A percentile compares a stretch with the other conserved stretches of the same genome.
phyloP scores from a whole-genome alignment of 768 basidiomycete genomes.

The Ramaria sp. region DNA sequence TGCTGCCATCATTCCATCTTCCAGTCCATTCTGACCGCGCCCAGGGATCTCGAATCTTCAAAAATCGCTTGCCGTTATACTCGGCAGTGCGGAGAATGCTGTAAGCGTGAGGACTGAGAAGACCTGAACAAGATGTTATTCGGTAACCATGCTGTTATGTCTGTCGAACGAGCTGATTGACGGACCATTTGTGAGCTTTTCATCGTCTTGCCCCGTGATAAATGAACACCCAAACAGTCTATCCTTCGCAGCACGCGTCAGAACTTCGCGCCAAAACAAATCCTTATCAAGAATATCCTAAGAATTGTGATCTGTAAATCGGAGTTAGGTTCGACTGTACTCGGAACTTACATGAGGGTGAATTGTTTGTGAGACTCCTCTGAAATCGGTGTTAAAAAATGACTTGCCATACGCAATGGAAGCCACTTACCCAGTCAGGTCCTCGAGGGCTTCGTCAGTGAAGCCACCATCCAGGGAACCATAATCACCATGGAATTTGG shows the following conservation, averaged over 20 bases:
- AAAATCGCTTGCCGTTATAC: constrained; percentile 34
- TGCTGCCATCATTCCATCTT: constrained; percentile 43
- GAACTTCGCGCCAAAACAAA: constrained; percentile 43
- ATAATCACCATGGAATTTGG: constrained; percentile 45
- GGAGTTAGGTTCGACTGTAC: neutral
- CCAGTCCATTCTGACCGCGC: constrained; percentile 40
- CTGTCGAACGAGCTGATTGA: neutral
- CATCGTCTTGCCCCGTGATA: constrained; percentile 12
- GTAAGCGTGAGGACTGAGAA: constrained; percentile 28
- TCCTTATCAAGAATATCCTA: constrained; percentile 41
- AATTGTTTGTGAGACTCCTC: constrained; percentile 3
- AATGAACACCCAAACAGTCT: constrained; percentile 44
- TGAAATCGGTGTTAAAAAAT: neutral
- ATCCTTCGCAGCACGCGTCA: constrained; percentile 37
- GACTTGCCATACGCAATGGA: neutral
- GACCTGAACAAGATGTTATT: constrained; percentile 5
- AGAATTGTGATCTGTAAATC: neutral
- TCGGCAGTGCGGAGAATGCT: constrained; percentile 35
- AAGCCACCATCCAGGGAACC: constrained; percentile 30
- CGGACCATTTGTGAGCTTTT: neutral
- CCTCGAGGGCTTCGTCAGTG: constrained; percentile 42
- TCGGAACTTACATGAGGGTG: neutral
- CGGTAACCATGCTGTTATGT: neutral
- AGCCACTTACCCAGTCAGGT: constrained; percentile 38
- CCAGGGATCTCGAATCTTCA: constrained; percentile 44